A percentile compares a stretch with the other conserved stretches of the same genome.
Conservation (phyloP, 139 green algal genomes). For the Pseudopediastrum boryanum region DNA sequence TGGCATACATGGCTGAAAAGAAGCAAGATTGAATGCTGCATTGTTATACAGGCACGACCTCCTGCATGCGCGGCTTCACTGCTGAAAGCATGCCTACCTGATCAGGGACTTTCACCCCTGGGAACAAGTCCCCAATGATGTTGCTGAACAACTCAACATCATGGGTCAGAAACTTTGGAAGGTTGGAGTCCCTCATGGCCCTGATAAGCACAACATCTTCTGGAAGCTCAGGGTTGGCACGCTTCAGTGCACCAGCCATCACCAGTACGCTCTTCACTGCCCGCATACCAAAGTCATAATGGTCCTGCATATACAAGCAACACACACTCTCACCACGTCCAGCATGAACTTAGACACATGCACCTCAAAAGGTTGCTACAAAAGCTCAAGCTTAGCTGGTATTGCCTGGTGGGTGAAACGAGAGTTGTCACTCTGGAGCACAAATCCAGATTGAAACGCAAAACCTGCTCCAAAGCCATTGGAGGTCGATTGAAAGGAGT, state of each 20-base stretch:
- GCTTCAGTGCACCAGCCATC: constrained; percentile 83
- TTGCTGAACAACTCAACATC: constrained; percentile 84
- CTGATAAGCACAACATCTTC: constrained; percentile 74
- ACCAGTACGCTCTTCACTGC: constrained; percentile 88
- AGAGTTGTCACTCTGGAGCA: too few relatives aligned
- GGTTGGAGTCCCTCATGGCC: constrained; percentile 86
- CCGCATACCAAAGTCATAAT: constrained; percentile 85
- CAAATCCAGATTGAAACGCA: too few relatives aligned
- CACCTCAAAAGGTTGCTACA: too few relatives aligned
- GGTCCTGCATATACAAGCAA: constrained; percentile 43
- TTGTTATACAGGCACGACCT: too few relatives aligned
- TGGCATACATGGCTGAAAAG: too few relatives aligned
- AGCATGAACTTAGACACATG: background rate
- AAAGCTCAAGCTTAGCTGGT: too few relatives aligned
- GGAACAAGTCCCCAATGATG: constrained; percentile 90
- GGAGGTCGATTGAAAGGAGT: too few relatives aligned
- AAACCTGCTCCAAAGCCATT: too few relatives aligned
- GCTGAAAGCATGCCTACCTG: constrained; percentile 52
- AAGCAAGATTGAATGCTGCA: too few relatives aligned
- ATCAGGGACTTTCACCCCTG: constrained; percentile 66
- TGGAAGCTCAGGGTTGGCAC: constrained; percentile 66
- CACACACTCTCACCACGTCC: background rate
- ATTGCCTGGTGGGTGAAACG: too few relatives aligned
- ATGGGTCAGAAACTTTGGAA: constrained; percentile 87
- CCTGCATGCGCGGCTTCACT: too few relatives aligned